Evolutionary conservation across 176 grass and related monocot species (phyloP), one percentile per base, ranked within the genome.

Genomic region (Triticum turgidum): DNA sequence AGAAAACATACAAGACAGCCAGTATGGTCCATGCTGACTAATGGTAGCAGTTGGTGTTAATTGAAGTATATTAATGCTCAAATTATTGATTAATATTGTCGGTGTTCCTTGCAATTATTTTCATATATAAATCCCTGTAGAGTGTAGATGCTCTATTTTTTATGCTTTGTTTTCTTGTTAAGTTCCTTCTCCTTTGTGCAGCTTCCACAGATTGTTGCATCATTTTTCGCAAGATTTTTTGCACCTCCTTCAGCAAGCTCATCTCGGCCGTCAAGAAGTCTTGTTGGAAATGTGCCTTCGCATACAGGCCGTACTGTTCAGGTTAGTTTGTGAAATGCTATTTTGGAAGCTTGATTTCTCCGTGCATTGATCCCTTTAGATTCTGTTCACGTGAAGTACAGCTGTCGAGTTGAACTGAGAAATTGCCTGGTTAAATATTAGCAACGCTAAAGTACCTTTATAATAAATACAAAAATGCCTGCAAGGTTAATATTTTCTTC

Each of bases 191-290:
- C 1, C 18, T 27, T 41, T 73, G 9, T 90, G 84, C 90, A 95
- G 93, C 38, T 92, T 21, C 93, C 90, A 30, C 69, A 82, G 71
- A 78, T 82, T 49, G 61, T 95, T 87, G 68, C 93, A 38, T 89
- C 88, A 89, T 70, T 88, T 84, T 88, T 95, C 17, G 85, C 90
- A 79, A 84, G 90, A 89, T 70, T 89, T 80, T 90, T 91, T 33
- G 41, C 84, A 37, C 61, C 93, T 76, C 79, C 86, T 38, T 68
- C 73, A 1, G 67, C 76, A 76, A 74, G 47, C 54, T 89, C 84
- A 73, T 24, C 86, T 85, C 87, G 74, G 6, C 32, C 88, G 9
- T 87, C 93, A 30, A 92, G 86, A 73, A 91, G 75, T 87, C 34
- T 91, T 77, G 73, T 84, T 15, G 83, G 93, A 79, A 91, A 89